Evolutionary conservation across 2,329 filamentous ascomycete genomes (phyloP), one percentile per base, ranked within the genome.

Genomic region (Diaporthe destruens): DNA sequence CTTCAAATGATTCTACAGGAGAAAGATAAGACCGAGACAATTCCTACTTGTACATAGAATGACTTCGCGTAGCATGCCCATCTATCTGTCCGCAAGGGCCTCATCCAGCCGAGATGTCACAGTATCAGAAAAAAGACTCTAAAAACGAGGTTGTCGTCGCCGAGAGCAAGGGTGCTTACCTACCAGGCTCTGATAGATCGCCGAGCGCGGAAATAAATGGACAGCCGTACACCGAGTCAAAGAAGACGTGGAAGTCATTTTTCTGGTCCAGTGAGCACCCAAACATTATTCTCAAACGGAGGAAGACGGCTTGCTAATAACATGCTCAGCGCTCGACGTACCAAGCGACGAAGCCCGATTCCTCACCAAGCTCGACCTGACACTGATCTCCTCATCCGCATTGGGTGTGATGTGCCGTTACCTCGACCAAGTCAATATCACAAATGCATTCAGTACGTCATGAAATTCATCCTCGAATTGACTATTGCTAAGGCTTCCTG

Each of bases 341-440:
- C 59, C 59, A 34, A n/a, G 44, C 6, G 59, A 65, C 11, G 59
- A 65, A 34, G 59, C 59, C 11, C 42, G 59, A 23, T 65, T 65
- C 20, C 59, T 65, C 29, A 65, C 59, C 18, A 65, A 51, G 44
- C 59, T 65, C 29, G 59, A 65, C 20, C 29, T 65, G 29, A 65
- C 44, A 16, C 42, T 65, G 8, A 65, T 65, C 1, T 65, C 59
- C 29, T 34, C 59, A 1, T 65, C 59, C 6, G 59, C 59, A 4
- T 18, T 65, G 6, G 59, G 59, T 16, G 59, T 65, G 1, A 65
- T 51, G 59, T 65, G 42, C 7, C 59, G 59, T 39, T 65, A 65
- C 59, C 42, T 63, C 18, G 59, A 63, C 3, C 59, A 63, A 20
- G 59, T 63, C 20, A 65, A 65, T 20, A 65, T 65, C 12, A 65